A percentile compares a stretch with the other conserved stretches of the same genome.
phyloP scores from a whole-genome alignment of 139 green algal genomes.

The Chlamydomonas sp. region DNA sequence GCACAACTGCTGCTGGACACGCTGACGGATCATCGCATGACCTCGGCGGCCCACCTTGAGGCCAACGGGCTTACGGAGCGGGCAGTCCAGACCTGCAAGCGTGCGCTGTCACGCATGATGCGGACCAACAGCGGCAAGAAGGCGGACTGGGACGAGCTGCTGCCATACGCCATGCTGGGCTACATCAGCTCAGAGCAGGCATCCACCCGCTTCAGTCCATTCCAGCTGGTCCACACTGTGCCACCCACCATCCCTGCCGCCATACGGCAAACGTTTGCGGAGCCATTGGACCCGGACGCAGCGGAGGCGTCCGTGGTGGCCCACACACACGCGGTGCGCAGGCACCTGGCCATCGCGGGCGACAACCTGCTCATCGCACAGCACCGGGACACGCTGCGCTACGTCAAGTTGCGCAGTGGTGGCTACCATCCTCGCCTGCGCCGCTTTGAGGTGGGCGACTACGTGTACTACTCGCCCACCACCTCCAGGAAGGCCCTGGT shows the following conservation, averaged over 20 bases:
- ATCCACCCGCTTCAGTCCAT: no score
- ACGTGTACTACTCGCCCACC: slow-evolving; percentile 13
- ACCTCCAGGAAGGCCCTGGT: background rate
- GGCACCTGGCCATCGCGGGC: background rate
- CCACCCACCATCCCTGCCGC: no score
- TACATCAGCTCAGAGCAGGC: slow-evolving; percentile 7
- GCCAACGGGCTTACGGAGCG: background rate
- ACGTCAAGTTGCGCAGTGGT: slow-evolving; percentile 7
- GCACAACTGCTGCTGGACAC: no score
- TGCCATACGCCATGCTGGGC: slow-evolving; percentile 11
- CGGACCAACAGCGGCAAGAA: background rate
- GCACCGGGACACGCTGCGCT: slow-evolving; percentile 13
- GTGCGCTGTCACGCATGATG: background rate
- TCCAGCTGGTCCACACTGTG: no score
- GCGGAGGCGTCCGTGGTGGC: no score
- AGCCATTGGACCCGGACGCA: no score
- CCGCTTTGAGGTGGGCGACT: slow-evolving; percentile 8
- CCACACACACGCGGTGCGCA: no score
- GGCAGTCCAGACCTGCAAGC: slow-evolving; percentile 22
- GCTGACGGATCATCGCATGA: no score
- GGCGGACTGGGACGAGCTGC: slow-evolving; percentile 4
- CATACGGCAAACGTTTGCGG: no score
- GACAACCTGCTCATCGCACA: slow-evolving; percentile 36
- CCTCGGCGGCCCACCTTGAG: background rate
- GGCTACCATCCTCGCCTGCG: background rate